Evolutionary conservation across 371 early-diverging fungal species (phyloP).

Genomic region (Chytridiales sp.): DNA sequence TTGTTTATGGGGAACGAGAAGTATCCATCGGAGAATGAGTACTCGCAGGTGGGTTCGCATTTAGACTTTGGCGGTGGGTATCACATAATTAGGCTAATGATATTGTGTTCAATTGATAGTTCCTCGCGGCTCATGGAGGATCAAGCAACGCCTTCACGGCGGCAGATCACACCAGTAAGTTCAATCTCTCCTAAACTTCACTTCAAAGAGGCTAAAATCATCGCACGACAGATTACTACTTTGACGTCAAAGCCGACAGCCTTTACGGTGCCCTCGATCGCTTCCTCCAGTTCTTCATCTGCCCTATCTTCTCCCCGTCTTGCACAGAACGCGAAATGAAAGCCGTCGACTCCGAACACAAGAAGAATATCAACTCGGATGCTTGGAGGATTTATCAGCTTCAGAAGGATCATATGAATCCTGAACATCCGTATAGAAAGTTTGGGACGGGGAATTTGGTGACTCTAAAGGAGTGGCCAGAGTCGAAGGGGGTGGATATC

Average conservation of each 20-base stretch:
- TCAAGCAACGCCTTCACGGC: constrained; percentile 94
- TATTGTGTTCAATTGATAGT: constrained; percentile 50
- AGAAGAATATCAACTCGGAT: constrained; percentile 87
- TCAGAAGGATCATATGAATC: constrained; percentile 73
- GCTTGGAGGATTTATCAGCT: constrained; percentile 83
- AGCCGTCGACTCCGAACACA: constrained; percentile 95
- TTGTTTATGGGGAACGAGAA: constrained; percentile 58
- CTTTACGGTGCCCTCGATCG: constrained; percentile 92
- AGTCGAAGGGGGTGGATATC: constrained; percentile 70
- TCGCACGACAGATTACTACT: constrained; percentile 73
- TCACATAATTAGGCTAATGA: constrained; percentile 27
- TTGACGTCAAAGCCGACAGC: constrained; percentile 81
- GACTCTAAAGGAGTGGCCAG: constrained; percentile 76
- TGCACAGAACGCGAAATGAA: constrained; percentile 91
- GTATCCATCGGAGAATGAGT: constrained; percentile 95
- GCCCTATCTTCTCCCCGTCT: constrained; percentile 80
- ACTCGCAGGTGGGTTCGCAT: constrained; percentile 54
- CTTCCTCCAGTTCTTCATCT: constrained; percentile 85
- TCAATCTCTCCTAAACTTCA: neutral
- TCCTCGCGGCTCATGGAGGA: constrained; percentile 87
- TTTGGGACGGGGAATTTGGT: constrained; percentile 86
- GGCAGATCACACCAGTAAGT: constrained; percentile 32
- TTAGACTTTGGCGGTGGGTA: too few species aligned
- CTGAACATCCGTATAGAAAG: constrained; percentile 78
- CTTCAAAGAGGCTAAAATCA: neutral